These are phyloP conservation scores for Fonsecaea pedrosoi DNA, from an alignment of 2,329 filamentous ascomycete genomes.

Conservation along the genomic window DNA sequence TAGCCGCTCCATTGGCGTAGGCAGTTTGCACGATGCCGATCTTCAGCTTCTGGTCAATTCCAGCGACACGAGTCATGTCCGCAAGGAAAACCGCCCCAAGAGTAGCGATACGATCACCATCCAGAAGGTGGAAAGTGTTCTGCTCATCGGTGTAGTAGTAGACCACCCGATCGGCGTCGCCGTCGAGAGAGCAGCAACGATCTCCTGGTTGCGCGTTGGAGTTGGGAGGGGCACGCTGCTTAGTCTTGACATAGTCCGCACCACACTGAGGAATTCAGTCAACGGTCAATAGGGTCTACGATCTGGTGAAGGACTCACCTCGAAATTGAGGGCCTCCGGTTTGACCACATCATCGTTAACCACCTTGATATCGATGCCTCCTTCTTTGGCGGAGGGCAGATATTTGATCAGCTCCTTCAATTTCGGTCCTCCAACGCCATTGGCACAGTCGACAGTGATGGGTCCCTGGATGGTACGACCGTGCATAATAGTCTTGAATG, in stretches of 20 bases:
- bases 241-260: constrained; percentile 97
- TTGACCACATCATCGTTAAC: constrained; percentile 93
- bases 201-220: constrained; percentile 78
- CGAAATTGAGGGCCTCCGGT: constrained; percentile 85
- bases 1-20: constrained; percentile 95
- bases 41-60: constrained; percentile 78
- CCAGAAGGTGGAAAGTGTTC: constrained; percentile 86
- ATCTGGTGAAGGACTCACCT: constrained; percentile 61
- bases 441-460: constrained; percentile 91
- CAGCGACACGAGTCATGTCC: constrained; percentile 81
- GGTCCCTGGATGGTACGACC: constrained; percentile 75
- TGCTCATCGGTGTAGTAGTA: constrained; percentile 91
- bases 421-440: constrained; percentile 94
- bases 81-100: constrained; percentile 92
- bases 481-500: constrained; percentile 83
- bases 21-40: constrained; percentile 97
- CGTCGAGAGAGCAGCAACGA: constrained; percentile 89
- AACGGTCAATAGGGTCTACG: background rate
- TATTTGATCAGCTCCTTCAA: constrained; percentile 84
- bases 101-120: constrained; percentile 95
- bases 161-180: constrained; percentile 92
- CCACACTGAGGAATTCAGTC: constrained; percentile 68
- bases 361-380: constrained; percentile 79
- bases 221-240: constrained; percentile 83
- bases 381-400: constrained; percentile 70